Evolutionary conservation across 1,139 yeast species (phyloP), one percentile per base, ranked within the genome.

Genomic region (Kodamaea arcana): DNA sequence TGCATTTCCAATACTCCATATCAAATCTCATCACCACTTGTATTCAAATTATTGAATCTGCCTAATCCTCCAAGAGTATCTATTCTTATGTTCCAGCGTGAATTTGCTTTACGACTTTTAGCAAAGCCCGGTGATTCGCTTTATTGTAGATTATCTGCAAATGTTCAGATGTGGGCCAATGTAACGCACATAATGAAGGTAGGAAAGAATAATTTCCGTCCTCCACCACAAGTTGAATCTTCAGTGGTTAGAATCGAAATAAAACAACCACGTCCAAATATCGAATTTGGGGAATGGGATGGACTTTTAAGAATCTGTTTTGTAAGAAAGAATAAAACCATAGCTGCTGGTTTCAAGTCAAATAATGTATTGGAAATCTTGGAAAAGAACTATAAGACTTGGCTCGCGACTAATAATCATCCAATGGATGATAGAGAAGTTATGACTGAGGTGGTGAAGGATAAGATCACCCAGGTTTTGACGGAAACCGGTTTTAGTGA

Each of bases 91-190:
- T 92, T 92, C 62, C 99, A 92, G 65, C 74, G 98, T 54, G 99
- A 92, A 57, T 92, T 92, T 58, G 98, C 98, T 3, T 62, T 92
- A 61, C 78, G 97, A 51, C 68, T 92, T 37, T 71, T 94, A 39
- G 98, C 98, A 1, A 77, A 95, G 47, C 98, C 99, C 0, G 98
- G 98, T 18, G 98, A 92, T 48, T 62, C 87, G 2, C 68, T 94
- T 32, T 92, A 92, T 65, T 88, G 97, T 60, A 75, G 99, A 50
- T 71, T 92, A 38, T 83, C 95, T 15, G 98, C 95, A 23, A 94
- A 92, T 54, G 97, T 92, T 0, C 98, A 92, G 55, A 90, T 92
- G 97, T 92, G 98, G 97, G 96, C 97, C 15, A 86, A 86, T 46
- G 97, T 94, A 15, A 88, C 95, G 6, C 98, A 92, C 60, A 86